phyloP scores from a whole-genome alignment of 805 yeast genomes.

The Komagataella phaffii region DNA sequence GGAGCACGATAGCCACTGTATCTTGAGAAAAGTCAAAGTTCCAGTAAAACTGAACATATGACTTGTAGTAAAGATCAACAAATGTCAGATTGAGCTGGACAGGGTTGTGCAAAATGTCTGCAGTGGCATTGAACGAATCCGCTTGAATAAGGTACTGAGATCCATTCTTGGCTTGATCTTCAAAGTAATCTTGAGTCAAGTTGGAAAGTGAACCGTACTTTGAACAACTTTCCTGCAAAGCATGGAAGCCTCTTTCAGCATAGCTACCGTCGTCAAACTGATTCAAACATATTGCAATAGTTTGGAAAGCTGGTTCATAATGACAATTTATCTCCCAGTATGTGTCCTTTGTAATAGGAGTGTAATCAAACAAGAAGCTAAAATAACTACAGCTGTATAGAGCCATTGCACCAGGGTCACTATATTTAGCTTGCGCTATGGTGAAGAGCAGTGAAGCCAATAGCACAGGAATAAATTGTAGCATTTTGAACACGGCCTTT shows the following conservation, averaged over 20 bases:
- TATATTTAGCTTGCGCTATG: neutral
- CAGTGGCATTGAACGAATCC: constrained; percentile 2
- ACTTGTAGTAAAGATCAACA: constrained; percentile 1
- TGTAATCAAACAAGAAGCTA: neutral
- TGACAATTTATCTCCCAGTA: neutral
- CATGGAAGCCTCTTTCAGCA: neutral
- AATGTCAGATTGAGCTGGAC: constrained; percentile 5
- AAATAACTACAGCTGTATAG: neutral
- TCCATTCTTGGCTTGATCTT: neutral
- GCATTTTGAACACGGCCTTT: neutral
- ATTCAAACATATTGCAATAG: neutral
- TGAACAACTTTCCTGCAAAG: neutral
- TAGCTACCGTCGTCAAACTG: neutral
- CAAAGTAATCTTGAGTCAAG: neutral
- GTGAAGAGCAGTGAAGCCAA: neutral
- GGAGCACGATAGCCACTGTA: constrained; percentile 21
- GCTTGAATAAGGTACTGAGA: neutral
- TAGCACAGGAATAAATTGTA: neutral
- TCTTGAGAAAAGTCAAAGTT: constrained; percentile 15
- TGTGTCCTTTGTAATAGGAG: neutral
- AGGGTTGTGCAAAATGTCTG: constrained; percentile 7
- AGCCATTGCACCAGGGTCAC: neutral
- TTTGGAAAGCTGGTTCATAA: neutral
- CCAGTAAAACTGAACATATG: constrained; percentile 7
- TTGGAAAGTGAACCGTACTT: neutral